A percentile compares a stretch with the other conserved stretches of the same genome.
Evolutionary conservation across 1,139 yeast genomes (phyloP).

Genomic region (Kurtzmaniella quercitrusa): DNA sequence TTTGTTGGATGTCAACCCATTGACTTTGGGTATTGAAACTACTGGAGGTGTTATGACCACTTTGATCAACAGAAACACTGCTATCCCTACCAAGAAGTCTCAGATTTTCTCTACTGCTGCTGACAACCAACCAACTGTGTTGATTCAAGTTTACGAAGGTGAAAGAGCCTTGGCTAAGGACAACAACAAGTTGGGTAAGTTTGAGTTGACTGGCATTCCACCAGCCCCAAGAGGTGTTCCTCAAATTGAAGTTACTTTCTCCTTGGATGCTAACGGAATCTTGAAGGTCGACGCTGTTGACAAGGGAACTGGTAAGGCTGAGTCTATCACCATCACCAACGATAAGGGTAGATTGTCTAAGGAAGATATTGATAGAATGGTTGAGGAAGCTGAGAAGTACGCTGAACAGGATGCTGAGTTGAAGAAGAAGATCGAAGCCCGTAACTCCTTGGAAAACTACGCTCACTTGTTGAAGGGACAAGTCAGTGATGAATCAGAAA

Average conservation of each 20-base stretch:
- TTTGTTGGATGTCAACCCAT: constrained; percentile 46
- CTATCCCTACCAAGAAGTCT: constrained; percentile 46
- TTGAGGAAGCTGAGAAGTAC: constrained; percentile 86
- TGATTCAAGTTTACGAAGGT: constrained; percentile 46
- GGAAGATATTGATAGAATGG: constrained; percentile 92
- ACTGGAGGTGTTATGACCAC: constrained; percentile 49
- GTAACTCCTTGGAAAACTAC: constrained; percentile 48
- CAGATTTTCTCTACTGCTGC: constrained; percentile 47
- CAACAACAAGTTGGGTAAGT: constrained; percentile 42
- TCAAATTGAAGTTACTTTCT: constrained; percentile 45
- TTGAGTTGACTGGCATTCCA: constrained; percentile 46
- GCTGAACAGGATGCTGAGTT: constrained; percentile 84
- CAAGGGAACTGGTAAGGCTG: constrained; percentile 64
- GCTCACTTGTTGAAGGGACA: constrained; percentile 48
- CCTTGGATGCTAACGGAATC: constrained; percentile 47
- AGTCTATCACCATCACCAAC: constrained; percentile 90
- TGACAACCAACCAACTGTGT: constrained; percentile 46
- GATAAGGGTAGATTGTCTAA: constrained; percentile 95
- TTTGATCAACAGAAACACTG: constrained; percentile 45
- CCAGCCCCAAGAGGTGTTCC: constrained; percentile 51
- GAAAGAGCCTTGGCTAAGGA: constrained; percentile 46
- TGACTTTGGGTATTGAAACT: constrained; percentile 48
- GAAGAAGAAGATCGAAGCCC: constrained; percentile 71
- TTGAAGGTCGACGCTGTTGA: constrained; percentile 44
- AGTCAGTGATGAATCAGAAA: constrained; percentile 57